Evolutionary conservation across 75 land plant genomes (phyloP), one percentile per base, ranked within the genome.

Genomic region (Pinus taeda): DNA sequence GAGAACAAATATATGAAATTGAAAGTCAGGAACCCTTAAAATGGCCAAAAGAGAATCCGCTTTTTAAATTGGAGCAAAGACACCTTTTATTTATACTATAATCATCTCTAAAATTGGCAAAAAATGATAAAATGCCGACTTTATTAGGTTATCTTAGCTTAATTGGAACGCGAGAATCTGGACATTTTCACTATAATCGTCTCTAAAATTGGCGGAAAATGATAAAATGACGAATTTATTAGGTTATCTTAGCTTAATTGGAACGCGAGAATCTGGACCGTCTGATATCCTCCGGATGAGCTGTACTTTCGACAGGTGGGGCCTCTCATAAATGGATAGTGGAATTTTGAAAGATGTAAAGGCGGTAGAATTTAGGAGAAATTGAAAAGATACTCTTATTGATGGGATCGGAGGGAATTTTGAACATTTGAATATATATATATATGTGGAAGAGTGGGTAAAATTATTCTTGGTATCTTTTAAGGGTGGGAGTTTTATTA

Each of bases 71-170:
- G 42, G 42, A 4, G 42, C 42, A 39, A 39, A 39, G 42, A 39
- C 18, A 69, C 17, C 8, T 69, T 39, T 39, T 9, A 3, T 39
- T 69, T 15, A 6, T 0, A 20, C 22, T 3, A 42, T 53, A 18
- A 21, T 21, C 26, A 2, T 5, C 42, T 37, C 45, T 33, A 36
- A 1, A 12, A 36, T 66, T 6, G 39, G 53, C 71, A 9, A 21
- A 36, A 39, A 8, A 18, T 37, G n/a, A 42, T 18, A 20, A 8
- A 7, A 8, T 30, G 20, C 15, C 0, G 42, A 39, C 39, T 15
- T 13, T 67, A 37, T 67, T 67, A 67, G 71, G 71, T 67, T 69
- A 69, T 69, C 8, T 69, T 69, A 39, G 71, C 71, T 39, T 69
- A n/a, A 39, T 18, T 18, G 3, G 39, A 69, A 69, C 71, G 71